Percentiles rank a stretch among this genome's conserved stretches.
Conservation (phyloP, 257 asterid genomes). For the Scutellaria baicalensis region DNA sequence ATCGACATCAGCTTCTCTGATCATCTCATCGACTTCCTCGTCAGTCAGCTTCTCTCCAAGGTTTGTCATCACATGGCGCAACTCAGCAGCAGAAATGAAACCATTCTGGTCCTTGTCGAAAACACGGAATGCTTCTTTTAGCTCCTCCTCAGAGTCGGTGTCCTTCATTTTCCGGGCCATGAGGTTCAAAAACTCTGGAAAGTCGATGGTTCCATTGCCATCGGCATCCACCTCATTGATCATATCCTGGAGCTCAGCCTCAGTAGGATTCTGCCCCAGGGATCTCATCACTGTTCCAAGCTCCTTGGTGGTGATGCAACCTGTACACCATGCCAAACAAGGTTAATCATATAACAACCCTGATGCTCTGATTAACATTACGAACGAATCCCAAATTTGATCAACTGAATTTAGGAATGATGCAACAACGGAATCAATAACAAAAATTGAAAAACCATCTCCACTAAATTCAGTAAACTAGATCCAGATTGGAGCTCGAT, state of each 20-base stretch:
- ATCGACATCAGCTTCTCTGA: constrained; percentile 66
- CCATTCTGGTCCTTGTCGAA: constrained; percentile 80
- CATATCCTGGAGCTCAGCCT: constrained; percentile 76
- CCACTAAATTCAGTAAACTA: background rate
- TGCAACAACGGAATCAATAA: background rate
- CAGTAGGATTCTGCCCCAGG: constrained; percentile 66
- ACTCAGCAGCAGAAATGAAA: constrained; percentile 67
- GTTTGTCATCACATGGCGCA: constrained; percentile 71
- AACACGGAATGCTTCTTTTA: constrained; percentile 69
- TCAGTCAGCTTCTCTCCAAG: constrained; percentile 71
- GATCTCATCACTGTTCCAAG: constrained; percentile 76
- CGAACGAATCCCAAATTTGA: background rate
- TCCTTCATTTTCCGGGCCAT: constrained; percentile 74
- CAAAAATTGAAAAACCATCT: background rate
- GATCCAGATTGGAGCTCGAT: background rate
- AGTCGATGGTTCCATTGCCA: constrained; percentile 69
- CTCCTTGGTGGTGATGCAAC: constrained; percentile 71
- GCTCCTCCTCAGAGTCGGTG: constrained; percentile 72
- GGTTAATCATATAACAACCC: background rate
- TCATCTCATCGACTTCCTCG: constrained; percentile 76
- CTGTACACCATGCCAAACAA: constrained; percentile 13
- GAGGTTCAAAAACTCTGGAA: constrained; percentile 69
- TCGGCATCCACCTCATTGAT: constrained; percentile 72
- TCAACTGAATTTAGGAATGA: background rate
- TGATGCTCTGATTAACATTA: no score